Conservation (phyloP, 148 eudicot species). For the Bassia scoparia region DNA sequence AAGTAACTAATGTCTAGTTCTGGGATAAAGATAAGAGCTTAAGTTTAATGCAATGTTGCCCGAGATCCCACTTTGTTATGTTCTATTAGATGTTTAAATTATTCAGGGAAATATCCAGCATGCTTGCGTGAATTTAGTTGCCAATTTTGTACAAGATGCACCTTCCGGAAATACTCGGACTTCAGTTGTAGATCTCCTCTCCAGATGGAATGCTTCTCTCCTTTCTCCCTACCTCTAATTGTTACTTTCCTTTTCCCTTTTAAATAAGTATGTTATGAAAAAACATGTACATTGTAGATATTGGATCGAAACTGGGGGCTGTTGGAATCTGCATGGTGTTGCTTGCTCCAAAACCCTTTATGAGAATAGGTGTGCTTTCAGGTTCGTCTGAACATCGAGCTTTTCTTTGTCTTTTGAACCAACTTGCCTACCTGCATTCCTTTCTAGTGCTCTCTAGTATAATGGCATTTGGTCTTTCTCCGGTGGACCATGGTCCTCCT, state of each 20-base stretch:
- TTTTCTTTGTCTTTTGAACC: background rate
- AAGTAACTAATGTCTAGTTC: background rate
- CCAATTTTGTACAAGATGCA: slow-evolving; percentile 51
- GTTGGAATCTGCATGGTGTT: slow-evolving; percentile 88
- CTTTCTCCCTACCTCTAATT: background rate
- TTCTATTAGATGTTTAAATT: no score
- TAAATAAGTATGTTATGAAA: slow-evolving; percentile 6
- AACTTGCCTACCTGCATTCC: background rate
- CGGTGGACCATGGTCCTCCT: background rate
- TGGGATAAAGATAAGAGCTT: background rate
- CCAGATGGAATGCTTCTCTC: background rate
- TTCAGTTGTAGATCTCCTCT: slow-evolving; percentile 52
- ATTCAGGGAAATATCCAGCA: slow-evolving; percentile 74
- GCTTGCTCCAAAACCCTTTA: slow-evolving; percentile 76
- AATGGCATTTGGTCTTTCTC: background rate
- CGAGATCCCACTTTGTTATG: background rate
- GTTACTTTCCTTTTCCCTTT: background rate
- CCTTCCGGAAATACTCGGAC: slow-evolving; percentile 77
- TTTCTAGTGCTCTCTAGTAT: background rate
- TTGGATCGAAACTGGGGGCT: slow-evolving; percentile 98
- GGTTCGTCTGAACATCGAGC: background rate
- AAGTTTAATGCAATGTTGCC: no score
- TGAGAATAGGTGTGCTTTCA: slow-evolving; percentile 63
- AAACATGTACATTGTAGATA: slow-evolving; percentile 45
- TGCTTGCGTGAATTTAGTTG: slow-evolving; percentile 89